Conservation (phyloP, 2,329 filamentous ascomycete species). For the Aspergillus fumigatiaffinis region DNA sequence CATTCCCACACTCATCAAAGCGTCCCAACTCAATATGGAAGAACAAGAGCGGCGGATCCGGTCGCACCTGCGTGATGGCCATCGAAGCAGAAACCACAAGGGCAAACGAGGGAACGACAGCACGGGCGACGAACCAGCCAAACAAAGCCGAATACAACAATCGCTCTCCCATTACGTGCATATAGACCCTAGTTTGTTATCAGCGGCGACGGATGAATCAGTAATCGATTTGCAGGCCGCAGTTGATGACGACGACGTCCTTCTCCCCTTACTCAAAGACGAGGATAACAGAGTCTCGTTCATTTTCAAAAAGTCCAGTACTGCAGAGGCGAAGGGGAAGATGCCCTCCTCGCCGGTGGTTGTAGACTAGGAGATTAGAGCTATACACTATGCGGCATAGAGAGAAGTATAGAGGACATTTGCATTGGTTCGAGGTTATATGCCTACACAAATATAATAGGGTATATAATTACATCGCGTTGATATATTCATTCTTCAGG, state of each 20-base stretch:
- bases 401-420: background rate
- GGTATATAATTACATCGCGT: background rate
- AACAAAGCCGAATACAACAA: conserved; percentile 38
- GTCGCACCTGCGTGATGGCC: conserved; percentile 9
- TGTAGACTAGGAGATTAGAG: background rate
- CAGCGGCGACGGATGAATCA: conserved; percentile 7
- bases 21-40: conserved; percentile 37
- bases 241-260: conserved; percentile 31
- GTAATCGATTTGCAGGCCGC: conserved; percentile 17
- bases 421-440: too few relatives aligned
- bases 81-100: conserved; percentile 6
- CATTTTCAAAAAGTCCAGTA: conserved; percentile 37
- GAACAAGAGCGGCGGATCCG: conserved; percentile 28
- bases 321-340: conserved; percentile 15
- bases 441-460: background rate
- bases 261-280: conserved; percentile 34
- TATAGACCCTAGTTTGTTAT: conserved; percentile 36
- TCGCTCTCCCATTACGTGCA: conserved; percentile 43
- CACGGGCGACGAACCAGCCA: conserved; percentile 10
- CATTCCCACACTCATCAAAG: conserved; percentile 34
- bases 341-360: background rate
- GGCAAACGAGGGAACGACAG: conserved; percentile 1
- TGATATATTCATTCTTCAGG: background rate
- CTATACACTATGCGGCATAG: background rate
- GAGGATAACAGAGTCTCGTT: conserved; percentile 38